phyloP scores from a whole-genome alignment of 164 flowering plant species.

The Malania oleifera region DNA sequence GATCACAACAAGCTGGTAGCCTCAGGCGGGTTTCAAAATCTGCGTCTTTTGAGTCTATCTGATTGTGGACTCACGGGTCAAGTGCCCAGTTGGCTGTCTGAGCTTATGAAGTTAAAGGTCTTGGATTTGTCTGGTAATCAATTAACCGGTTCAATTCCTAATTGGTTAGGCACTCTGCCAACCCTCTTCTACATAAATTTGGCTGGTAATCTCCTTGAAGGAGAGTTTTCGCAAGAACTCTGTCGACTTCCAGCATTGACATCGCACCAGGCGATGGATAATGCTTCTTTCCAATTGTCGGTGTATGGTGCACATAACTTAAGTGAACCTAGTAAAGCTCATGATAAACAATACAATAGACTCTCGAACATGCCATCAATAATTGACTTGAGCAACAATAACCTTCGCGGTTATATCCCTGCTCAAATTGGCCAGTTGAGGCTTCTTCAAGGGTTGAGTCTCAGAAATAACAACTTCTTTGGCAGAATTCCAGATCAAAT shows the following conservation, averaged over 20 bases:
- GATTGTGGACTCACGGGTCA: neutral
- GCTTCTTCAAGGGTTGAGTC: neutral
- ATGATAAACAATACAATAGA: neutral
- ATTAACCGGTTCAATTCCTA: neutral
- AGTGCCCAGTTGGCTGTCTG: neutral
- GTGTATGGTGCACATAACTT: neutral
- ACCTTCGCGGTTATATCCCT: neutral
- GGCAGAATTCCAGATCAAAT: neutral
- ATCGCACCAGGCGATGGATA: neutral
- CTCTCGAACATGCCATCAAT: neutral
- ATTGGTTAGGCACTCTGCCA: neutral
- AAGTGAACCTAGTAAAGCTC: too few relatives aligned
- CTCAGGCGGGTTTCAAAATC: neutral
- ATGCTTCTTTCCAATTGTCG: neutral
- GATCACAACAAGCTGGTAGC: neutral
- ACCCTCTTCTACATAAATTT: neutral
- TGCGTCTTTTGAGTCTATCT: neutral
- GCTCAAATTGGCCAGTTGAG: neutral
- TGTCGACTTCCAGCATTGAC: neutral
- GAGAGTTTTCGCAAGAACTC: neutral
- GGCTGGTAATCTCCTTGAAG: neutral
- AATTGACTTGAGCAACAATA: neutral
- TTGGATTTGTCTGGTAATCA: neutral
- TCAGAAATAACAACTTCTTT: neutral
- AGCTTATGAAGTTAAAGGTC: neutral